Evolutionary conservation across 1,139 yeast species (phyloP), one percentile per base, ranked within the genome.

Genomic region (Blastobotrys elegans): DNA sequence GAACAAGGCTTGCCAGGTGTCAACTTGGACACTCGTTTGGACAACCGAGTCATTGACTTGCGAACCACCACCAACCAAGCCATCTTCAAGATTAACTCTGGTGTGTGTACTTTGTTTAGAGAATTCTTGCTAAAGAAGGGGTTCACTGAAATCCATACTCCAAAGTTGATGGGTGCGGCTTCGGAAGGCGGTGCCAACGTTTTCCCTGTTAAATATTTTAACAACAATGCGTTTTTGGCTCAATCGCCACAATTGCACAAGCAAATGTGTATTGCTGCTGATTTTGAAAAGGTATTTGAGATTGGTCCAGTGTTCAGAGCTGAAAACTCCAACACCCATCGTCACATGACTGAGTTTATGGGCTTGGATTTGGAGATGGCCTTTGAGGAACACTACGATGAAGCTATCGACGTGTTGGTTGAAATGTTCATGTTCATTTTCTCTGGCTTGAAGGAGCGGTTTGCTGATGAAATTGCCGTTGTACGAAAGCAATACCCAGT

Each of bases 361-460:
- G 99, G 99, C 50, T 82, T 94, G 63, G 99, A 92, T 76, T 73
- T 92, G 73, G 99, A 92, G 71, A 88, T 94, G 96, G 86, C 97
- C 6, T 87, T 92, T 65, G 97, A 92, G 73, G 96, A 90, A 72
- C 97, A 92, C 71, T 92, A 92, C 69, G 95, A 94, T 65, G 99
- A 92, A 73, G 95, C 84, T 39, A 75, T 92, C 62, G 95, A 89
- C 56, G 73, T 82, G 30, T 76, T 92, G 65, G 82, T 83, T 52
- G 96, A 88, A 55, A 75, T 92, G 70, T 90, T 94, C 64, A 81
- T 88, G 58, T 90, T 84, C 71, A 86, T 92, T 59, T 92, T 92
- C 73, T 72, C 80, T 52, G 85, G 89, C 70, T 80, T 92, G 68
- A 85, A 86, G 73, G 66, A 66, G 35, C 80, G 97, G 69, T 92